Conservation (phyloP, 139 green algal genomes). For the Edaphochlamys debaryana region DNA sequence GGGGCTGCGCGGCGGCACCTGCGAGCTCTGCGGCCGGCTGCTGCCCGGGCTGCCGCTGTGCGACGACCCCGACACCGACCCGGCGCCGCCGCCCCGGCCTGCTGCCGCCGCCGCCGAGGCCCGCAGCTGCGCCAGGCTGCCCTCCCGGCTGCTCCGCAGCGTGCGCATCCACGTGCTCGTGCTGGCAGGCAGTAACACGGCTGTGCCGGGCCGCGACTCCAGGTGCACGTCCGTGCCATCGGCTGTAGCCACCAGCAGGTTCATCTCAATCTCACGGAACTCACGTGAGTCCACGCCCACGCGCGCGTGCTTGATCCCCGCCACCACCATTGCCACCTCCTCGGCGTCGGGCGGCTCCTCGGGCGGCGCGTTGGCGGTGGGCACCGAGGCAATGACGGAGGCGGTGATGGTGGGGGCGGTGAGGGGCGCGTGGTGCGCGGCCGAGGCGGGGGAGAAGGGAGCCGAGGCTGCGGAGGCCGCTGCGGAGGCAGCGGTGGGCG, state of each 20-base stretch:
- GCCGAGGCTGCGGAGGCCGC: too few species aligned
- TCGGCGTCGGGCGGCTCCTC: not conserved
- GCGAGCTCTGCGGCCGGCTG: slow-evolving; percentile 13
- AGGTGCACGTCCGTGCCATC: slow-evolving; percentile 36
- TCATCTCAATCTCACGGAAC: slow-evolving; percentile 59
- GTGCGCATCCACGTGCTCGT: slow-evolving; percentile 46
- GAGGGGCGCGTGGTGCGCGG: too few species aligned
- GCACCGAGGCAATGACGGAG: too few species aligned
- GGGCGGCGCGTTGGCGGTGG: not conserved
- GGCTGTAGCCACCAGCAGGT: slow-evolving; percentile 40
- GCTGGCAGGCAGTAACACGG: slow-evolving; percentile 27
- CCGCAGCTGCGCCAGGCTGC: slow-evolving; percentile 39
- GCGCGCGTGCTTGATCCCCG: slow-evolving; percentile 58
- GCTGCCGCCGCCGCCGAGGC: slow-evolving; percentile 10
- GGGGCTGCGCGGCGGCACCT: not conserved
- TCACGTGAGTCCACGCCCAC: slow-evolving; percentile 59
- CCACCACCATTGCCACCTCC: slow-evolving; percentile 47
- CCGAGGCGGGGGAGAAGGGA: too few species aligned
- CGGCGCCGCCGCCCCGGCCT: not conserved
- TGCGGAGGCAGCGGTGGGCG: too few species aligned
- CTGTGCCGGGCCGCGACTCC: slow-evolving; percentile 9
- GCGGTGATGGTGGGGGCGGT: too few species aligned
- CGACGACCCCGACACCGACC: not conserved
- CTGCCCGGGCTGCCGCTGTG: not conserved
- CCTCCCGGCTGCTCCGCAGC: slow-evolving; percentile 43